Evolutionary conservation across 768 basidiomycete genomes (phyloP).

Genomic region (Rhodotorula paludigena): DNA sequence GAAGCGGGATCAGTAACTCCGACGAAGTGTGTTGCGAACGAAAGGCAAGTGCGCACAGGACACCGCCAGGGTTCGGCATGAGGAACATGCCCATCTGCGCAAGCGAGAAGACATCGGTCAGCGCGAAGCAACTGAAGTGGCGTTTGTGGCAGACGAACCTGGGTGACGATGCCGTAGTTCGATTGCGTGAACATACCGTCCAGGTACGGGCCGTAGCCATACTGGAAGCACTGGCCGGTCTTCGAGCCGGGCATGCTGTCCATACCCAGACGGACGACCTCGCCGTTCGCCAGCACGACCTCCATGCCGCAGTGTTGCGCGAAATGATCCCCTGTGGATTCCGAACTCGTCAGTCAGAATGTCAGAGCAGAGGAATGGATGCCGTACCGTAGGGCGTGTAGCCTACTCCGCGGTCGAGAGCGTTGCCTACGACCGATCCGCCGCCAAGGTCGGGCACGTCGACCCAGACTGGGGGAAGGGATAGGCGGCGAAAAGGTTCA

Average conservation of each 20-base stretch:
- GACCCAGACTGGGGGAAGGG: neutral
- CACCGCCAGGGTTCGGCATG: conserved; percentile 32
- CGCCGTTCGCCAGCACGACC: conserved; percentile 37
- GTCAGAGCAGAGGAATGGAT: too few species aligned
- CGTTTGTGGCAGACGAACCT: too few species aligned
- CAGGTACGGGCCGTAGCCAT: conserved; percentile 35
- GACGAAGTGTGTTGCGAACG: too few species aligned
- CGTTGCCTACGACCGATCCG: conserved; percentile 31
- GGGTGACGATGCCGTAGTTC: conserved; percentile 28
- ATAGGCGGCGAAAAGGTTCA: too few species aligned
- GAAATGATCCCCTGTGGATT: too few species aligned
- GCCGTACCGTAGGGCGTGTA: conserved; percentile 14
- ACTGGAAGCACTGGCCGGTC: conserved; percentile 32
- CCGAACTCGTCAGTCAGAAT: too few species aligned
- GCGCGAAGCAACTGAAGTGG: too few species aligned
- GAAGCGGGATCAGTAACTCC: too few species aligned
- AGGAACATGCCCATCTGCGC: conserved; percentile 34
- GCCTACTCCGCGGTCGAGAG: conserved; percentile 7
- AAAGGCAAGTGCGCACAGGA: neutral
- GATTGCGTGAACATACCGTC: conserved; percentile 39
- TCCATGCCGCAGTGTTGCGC: conserved; percentile 37
- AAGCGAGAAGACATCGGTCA: too few species aligned
- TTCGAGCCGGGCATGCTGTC: conserved; percentile 27
- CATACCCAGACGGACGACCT: conserved; percentile 37
- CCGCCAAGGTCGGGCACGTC: conserved; percentile 35